Percentiles rank a stretch among this genome's conserved stretches.
These are phyloP conservation scores for Trametes hirsuta DNA, from an alignment of 1,284 basidiomycete species.

Conservation along the genomic window DNA sequence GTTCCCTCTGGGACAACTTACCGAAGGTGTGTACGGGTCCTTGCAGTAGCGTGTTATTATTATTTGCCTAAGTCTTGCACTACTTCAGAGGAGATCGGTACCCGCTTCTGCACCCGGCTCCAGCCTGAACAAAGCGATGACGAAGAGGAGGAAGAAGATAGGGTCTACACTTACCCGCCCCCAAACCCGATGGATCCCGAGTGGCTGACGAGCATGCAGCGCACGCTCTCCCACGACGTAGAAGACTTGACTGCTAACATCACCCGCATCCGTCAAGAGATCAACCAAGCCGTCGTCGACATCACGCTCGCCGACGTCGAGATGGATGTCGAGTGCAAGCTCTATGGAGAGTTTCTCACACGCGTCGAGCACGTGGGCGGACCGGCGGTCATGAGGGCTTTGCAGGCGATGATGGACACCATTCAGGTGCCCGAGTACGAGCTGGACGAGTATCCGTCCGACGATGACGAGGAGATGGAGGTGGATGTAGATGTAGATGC, in stretches of 20 bases:
- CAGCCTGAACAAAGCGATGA: neutral
- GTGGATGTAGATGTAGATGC: neutral
- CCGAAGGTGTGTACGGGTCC: neutral
- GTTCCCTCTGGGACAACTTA: slow-evolving; percentile 1
- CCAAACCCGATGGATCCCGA: neutral
- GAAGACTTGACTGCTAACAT: neutral
- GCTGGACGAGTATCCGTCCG: neutral
- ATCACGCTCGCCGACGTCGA: slow-evolving; percentile 8
- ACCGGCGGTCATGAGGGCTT: neutral
- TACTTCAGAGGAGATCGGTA: neutral
- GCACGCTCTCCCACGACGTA: neutral
- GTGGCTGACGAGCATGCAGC: slow-evolving; percentile 14
- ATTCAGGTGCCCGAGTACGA: neutral
- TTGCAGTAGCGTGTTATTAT: neutral
- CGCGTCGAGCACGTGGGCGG: neutral
- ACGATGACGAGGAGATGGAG: neutral
- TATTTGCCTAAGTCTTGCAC: neutral
- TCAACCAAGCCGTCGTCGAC: neutral
- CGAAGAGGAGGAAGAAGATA: neutral
- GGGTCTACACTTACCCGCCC: slow-evolving; percentile 13
- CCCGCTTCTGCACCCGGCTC: neutral
- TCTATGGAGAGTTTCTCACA: neutral
- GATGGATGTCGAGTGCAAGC: neutral
- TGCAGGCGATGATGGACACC: neutral
- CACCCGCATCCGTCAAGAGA: neutral